These are phyloP conservation scores for Fusarium buxicola DNA, from an alignment of 2,329 filamentous ascomycete genomes.

Conservation along the genomic window DNA sequence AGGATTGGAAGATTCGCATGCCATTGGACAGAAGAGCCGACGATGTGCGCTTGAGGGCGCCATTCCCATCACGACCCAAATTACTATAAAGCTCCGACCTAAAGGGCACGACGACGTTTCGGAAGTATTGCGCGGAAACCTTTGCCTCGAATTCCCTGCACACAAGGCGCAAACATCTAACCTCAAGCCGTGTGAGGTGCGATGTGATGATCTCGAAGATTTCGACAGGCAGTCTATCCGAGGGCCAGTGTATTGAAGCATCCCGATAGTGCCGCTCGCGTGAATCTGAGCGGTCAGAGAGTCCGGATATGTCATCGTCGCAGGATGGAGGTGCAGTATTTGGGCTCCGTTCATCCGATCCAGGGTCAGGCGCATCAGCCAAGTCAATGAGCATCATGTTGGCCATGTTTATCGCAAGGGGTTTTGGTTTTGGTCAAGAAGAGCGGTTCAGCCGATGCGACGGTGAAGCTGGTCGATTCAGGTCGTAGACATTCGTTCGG, in stretches of 20 bases:
- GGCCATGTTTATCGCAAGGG: neutral
- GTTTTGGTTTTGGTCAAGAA: neutral
- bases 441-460: neutral
- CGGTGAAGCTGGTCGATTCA: constrained; percentile 5
- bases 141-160: constrained; percentile 67
- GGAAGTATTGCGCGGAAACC: constrained; percentile 69
- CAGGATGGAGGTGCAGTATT: constrained; percentile 36
- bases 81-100: constrained; percentile 69
- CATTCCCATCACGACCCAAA: constrained; percentile 40
- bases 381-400: constrained; percentile 3
- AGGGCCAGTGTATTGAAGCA: constrained; percentile 47
- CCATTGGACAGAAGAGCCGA: constrained; percentile 58
- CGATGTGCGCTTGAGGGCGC: constrained; percentile 39
- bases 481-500: constrained; percentile 25
- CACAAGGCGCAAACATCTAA: constrained; percentile 71
- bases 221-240: constrained; percentile 65
- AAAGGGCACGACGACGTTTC: constrained; percentile 74
- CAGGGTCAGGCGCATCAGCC: constrained; percentile 3
- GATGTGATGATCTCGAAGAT: constrained; percentile 68
- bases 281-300: constrained; percentile 14
- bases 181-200: constrained; percentile 66
- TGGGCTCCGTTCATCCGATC: constrained; percentile 19
- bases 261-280: constrained; percentile 6
- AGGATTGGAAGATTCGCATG: constrained; percentile 70
- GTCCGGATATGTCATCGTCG: constrained; percentile 23